Conservation (phyloP, 805 yeast species). For the Wickerhamomyces pijperi region DNA sequence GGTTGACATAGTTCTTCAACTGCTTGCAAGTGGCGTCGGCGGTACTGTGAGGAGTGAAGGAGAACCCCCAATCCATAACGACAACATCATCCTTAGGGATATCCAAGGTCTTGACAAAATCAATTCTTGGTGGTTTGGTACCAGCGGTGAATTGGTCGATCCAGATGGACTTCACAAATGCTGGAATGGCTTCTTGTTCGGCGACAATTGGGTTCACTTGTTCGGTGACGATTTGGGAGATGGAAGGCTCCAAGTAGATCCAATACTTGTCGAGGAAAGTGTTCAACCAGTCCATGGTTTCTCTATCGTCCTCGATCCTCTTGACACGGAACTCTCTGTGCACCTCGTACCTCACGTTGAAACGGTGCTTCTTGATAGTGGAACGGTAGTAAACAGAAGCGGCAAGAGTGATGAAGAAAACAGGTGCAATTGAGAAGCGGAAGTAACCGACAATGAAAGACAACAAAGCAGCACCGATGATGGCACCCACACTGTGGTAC, state of each 20-base stretch:
- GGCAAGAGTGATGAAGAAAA: constrained; percentile 58
- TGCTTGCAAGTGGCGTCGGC: constrained; percentile 83
- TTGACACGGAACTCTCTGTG: constrained; percentile 78
- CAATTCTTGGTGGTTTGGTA: constrained; percentile 91
- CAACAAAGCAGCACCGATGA: constrained; percentile 54
- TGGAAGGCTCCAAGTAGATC: constrained; percentile 81
- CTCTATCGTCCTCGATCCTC: constrained; percentile 79
- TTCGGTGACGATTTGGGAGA: constrained; percentile 75
- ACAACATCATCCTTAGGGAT: constrained; percentile 89
- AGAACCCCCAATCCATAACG: constrained; percentile 94
- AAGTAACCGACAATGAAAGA: constrained; percentile 77
- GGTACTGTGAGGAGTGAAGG: constrained; percentile 84
- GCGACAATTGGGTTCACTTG: constrained; percentile 80
- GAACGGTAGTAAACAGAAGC: constrained; percentile 68
- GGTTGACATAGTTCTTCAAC: constrained; percentile 73
- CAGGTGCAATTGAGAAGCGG: constrained; percentile 68
- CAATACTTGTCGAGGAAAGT: constrained; percentile 84
- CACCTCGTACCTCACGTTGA: constrained; percentile 62
- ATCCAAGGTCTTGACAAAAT: constrained; percentile 77
- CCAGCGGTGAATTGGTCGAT: constrained; percentile 86
- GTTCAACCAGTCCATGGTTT: constrained; percentile 93
- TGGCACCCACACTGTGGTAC: constrained; percentile 80
- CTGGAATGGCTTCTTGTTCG: constrained; percentile 65
- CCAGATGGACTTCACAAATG: constrained; percentile 75
- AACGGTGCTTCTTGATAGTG: constrained; percentile 71